Evolutionary conservation across 2,329 filamentous ascomycete species (phyloP).

Genomic region (Didymella segeticola): DNA sequence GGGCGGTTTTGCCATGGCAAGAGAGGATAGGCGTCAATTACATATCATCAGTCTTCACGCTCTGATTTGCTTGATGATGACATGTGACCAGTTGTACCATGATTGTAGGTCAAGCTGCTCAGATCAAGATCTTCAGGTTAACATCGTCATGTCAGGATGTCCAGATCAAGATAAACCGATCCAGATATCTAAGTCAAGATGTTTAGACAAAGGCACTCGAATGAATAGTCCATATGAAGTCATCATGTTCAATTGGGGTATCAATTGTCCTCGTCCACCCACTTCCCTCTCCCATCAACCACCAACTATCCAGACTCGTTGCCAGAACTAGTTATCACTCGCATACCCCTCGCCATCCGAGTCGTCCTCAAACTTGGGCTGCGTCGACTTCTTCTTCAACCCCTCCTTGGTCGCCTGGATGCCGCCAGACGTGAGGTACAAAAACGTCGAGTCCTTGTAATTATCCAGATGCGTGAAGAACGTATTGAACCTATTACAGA

Average conservation of each 20-base stretch:
- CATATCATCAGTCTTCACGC: constrained; percentile 14
- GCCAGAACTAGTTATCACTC: constrained; percentile 40
- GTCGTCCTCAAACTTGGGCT: constrained; percentile 37
- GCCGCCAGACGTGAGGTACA: constrained; percentile 59
- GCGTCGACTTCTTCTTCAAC: constrained; percentile 36
- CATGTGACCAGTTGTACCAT: too few species aligned
- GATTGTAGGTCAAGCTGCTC: too few species aligned
- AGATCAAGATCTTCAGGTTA: too few species aligned
- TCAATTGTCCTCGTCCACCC: constrained; percentile 2
- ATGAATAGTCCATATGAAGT: too few species aligned
- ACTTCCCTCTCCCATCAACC: background rate
- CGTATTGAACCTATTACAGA: constrained; percentile 48
- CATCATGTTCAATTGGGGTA: background rate
- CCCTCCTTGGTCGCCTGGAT: constrained; percentile 51
- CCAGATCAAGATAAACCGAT: too few species aligned
- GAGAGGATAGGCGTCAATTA: constrained; percentile 14
- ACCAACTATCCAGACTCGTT: background rate
- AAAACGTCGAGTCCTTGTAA: constrained; percentile 57
- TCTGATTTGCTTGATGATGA: too few species aligned
- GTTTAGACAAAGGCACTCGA: too few species aligned
- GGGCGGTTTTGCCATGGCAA: background rate
- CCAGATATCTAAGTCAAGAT: too few species aligned
- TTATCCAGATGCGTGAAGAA: constrained; percentile 61
- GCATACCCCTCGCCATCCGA: constrained; percentile 45
- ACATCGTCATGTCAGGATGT: too few species aligned